These are phyloP conservation scores for Scutellaria minor DNA, from an alignment of 257 asterid genomes.

Conservation along the genomic window DNA sequence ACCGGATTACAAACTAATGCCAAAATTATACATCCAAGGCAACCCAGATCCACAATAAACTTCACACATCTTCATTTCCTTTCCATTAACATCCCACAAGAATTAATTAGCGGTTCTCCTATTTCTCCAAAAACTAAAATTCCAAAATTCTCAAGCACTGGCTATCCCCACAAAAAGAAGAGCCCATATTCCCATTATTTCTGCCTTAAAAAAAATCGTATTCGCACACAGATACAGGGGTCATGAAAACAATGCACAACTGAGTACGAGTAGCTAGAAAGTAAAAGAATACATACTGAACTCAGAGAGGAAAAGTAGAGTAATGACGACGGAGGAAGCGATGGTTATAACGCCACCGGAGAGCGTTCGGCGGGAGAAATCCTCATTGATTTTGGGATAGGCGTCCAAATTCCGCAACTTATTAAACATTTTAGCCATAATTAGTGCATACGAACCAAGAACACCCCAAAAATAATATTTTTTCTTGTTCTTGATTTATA, in stretches of 20 bases:
- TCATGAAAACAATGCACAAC: conserved; percentile 2
- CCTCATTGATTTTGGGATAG: conserved; percentile 93
- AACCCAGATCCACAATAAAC: conserved; percentile 28
- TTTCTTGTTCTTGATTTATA: not conserved
- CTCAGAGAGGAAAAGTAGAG: conserved; percentile 84
- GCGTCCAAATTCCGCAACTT: conserved; percentile 92
- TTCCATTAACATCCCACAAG: conserved; percentile 11
- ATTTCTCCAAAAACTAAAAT: conserved; percentile 18
- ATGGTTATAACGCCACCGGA: conserved; percentile 92
- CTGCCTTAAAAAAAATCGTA: not conserved
- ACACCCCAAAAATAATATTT: conserved; percentile 4
- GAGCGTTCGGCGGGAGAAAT: conserved; percentile 90
- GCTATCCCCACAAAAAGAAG: conserved; percentile 8
- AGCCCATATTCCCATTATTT: conserved; percentile 14
- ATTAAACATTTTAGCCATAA: conserved; percentile 60
- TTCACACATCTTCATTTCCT: conserved; percentile 12
- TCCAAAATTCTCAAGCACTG: not conserved
- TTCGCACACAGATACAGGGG: not conserved
- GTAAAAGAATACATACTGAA: conserved; percentile 58
- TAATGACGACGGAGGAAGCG: conserved; percentile 68
- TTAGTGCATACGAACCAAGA: not conserved
- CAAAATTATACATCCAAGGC: conserved; percentile 4
- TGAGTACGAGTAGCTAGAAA: not conserved
- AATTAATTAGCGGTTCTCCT: not conserved
- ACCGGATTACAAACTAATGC: not conserved